Evolutionary conservation across 176 grass and related monocot genomes (phyloP).

Genomic region (Oryza australiensis): DNA sequence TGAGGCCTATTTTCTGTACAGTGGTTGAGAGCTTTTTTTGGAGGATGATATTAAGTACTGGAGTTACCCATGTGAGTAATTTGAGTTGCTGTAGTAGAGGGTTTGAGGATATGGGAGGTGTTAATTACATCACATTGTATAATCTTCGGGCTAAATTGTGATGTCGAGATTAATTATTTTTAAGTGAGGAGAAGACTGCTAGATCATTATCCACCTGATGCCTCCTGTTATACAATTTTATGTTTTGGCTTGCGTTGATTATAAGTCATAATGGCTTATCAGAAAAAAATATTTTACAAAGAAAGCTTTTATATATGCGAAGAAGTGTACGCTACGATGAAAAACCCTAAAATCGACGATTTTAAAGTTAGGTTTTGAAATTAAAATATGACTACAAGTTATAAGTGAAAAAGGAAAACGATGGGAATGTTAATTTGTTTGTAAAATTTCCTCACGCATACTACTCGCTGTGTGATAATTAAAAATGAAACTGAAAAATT

Average conservation of each 20-base stretch:
- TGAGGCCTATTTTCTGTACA: constrained; percentile 45
- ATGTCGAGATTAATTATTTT: not conserved
- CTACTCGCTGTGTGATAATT: not conserved
- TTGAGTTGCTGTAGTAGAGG: constrained; percentile 13
- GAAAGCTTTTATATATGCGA: too few species aligned
- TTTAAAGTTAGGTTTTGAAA: too few species aligned
- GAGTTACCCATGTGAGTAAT: constrained; percentile 10
- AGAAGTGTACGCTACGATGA: too few species aligned
- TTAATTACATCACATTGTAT: not conserved
- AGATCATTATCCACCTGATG: not conserved
- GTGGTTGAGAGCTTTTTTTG: constrained; percentile 27
- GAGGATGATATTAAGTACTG: not conserved
- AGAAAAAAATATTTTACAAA: too few species aligned
- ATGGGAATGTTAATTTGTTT: not conserved
- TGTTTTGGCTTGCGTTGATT: too few species aligned
- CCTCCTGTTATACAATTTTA: not conserved
- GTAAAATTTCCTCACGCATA: not conserved
- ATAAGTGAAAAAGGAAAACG: too few species aligned
- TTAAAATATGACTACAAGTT: too few species aligned
- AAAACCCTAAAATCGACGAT: too few species aligned
- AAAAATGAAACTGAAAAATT: not conserved
- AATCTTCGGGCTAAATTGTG: not conserved
- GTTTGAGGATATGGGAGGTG: not conserved
- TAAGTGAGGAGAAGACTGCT: not conserved
- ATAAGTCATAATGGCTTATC: too few species aligned